Base-by-base conservation (phyloP, 345 rosid genomes). In the Hibiscus syriacus region DNA sequence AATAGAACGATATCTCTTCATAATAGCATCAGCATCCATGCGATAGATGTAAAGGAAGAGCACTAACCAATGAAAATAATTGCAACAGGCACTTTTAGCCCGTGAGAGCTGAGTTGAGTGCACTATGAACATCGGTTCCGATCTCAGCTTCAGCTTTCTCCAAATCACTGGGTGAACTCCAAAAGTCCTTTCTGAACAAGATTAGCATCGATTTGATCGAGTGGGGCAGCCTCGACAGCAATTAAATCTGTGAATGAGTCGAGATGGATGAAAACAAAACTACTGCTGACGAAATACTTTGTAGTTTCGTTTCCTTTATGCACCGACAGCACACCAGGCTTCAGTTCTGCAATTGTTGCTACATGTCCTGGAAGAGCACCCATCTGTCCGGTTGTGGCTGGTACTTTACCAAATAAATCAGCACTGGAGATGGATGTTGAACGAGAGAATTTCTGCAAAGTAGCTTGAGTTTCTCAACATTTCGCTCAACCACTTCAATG, bases 341-440 rank as follows among this genome's bases (percentile, higher is more conserved):
- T 82, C 66, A 84, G 60, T 76, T 84, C 92, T 30, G 92, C 77
- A 68, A 87, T 7, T n/a, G n/a, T n/a, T n/a, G n/a, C n/a, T n/a
- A n/a, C n/a, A n/a, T n/a, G n/a, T n/a, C n/a, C n/a, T n/a, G 87
- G 89, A 65, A 87, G 71, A 67, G 83, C 83, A 68, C 89, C 92
- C 86, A 84, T 84, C 29, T 87, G 87, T 46, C 86, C 86, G 0
- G 84, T 81, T 49, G 89, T 81, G 58, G 92, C 86, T 54, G 89
- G 92, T 6, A 83, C 57, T n/a, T n/a, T n/a, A n/a, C n/a, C n/a
- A n/a, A n/a, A n/a, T n/a, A n/a, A n/a, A n/a, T n/a, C n/a, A n/a
- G n/a, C n/a, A n/a, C n/a, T n/a, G n/a, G n/a, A n/a, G n/a, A n/a
- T n/a, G n/a, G n/a, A n/a, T n/a, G n/a, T n/a, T n/a, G n/a, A n/a